Evolutionary conservation across 352 stramenopile genomes (phyloP), one percentile per base, ranked within the genome.

Genomic region (Phytophthora podocarpi): DNA sequence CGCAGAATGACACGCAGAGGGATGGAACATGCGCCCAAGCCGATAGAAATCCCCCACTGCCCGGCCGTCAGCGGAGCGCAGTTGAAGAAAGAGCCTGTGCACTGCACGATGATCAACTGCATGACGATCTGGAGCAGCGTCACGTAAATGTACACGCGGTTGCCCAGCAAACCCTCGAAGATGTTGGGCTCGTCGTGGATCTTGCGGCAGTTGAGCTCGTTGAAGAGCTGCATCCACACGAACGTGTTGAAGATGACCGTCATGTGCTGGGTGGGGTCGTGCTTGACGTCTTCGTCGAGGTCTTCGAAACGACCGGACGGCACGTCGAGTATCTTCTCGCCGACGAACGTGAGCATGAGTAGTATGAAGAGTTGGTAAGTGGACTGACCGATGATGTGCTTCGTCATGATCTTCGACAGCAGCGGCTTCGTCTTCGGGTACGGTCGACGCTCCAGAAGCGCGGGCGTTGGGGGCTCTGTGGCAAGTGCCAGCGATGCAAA

Each of bases 241-340:
- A 99, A 99, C 12, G 94, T 91, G 72, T 99, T 99, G 83, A 99
- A 99, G 42, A 99, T 64, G 52, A 99, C 80, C 2, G 96, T 98
- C 78, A 97, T 98, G 80, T 99, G 97, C 54, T 90, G 56, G 1
- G 72, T 95, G 13, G 90, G 92, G 4, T 83, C 55, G 10, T 78
- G 21, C 24, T 78, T 66, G 6, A 69, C 11, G 9, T 68, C 54
- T 0, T 85, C 67, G 0, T 3, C 31, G 10, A 77, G 53, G 55
- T 85, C 87, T 1, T 54, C 47, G 27, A 57, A 77, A 3, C 81
- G 73, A 7, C 82, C 82, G 10, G 81, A 88, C 0, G 49, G 24
- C 0, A 91, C 49, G 15, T 72, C 26, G 1, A 94, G 54, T 12
- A 88, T 59, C 45, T 74, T 76, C 9, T 91, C 81, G 1, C 82